Evolutionary conservation across 192 early-diverging fungal species (phyloP), one percentile per base, ranked within the genome.

Genomic region (Coemansia sp.): DNA sequence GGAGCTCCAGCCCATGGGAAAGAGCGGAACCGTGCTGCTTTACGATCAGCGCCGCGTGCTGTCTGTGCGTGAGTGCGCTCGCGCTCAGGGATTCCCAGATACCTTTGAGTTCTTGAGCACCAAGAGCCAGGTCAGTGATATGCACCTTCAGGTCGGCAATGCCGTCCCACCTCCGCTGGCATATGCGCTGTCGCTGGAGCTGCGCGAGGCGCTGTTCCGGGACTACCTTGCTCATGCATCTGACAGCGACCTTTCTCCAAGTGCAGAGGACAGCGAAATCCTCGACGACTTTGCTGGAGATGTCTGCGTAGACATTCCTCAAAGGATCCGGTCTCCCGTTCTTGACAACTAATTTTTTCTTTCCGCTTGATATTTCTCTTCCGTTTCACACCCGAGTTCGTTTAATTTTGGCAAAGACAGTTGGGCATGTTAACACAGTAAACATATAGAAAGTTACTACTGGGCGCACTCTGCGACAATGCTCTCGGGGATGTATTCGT

Each of bases 61-160:
- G 19, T 77, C 82, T 5, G 87, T 89, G 21, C 82, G 89, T 39
- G 89, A 92, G 63, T 85, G 78, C 63, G 90, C 90, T 12, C 85
- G 90, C 21, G 85, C 84, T 4, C 90, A 92, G 70, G 89, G 89
- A 9, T 92, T 92, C 71, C 89, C 90, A 0, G 90, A 92, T 39
- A 69, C 72, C 2, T 90, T 90, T 42, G 62, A 72, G 38, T 86
- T 92, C 36, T 74, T 77, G 12, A 81, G 75, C 44, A 57, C 76
- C 34, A 84, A 75, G 21, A 11, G 5, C 21, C 25, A 55, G 11
- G 51, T 55, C 51, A 55, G 51, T 11, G 78, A 84, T 25, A 86
- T 86, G 85, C 82, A 89, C 60, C 79, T 83, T 3, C 90, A 92
- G 63, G 73, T 92, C 10, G 90, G 90, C 17, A 92, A 92, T 63